Evolutionary conservation across 805 yeast genomes (phyloP), one percentile per base, ranked within the genome.

Genomic region (Ogataea salicorniae): DNA sequence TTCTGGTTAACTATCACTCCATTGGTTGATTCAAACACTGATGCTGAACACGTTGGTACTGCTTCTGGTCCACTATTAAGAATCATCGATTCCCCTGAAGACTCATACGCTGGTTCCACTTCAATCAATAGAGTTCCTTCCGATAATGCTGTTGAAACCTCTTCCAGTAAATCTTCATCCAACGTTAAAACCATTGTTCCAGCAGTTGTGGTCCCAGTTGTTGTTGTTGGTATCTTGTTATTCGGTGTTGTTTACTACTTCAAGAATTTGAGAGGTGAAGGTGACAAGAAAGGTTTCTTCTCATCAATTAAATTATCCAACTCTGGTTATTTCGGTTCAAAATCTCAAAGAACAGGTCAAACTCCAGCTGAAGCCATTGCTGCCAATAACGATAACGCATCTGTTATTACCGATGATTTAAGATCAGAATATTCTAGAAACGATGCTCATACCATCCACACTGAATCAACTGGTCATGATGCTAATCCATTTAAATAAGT

Each of bases 141-240:
- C 0, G 77, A 73, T 41, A 70, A 69, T 45, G 67, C 63, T 6
- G 46, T 48, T n/a, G 18, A 34, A 17, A 37, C 49, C n/a, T 41
- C 57, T 2, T 48, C 60, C 2, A 41, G 56, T 14, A 36, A 46
- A n/a, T 37, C 47, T 11, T 40, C 46, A 6, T 51, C 40, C 31
- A 63, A 65, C 0, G 64, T 62, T 16, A 63, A 62, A 45, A 58
- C 55, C 2, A 68, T 72, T 39, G 74, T 67, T 14, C 75, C 76
- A 44, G 74, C 75, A 14, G 75, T 72, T 14, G 66, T 72, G 20
- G 72, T 71, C 11, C 75, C 76, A 41, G 68, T 72, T 7, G 63
- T 70, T 13, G 70, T 60, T 3, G 59, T 66, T 18, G 50, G 57
- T 18, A 52, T 57, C 1, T 55, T 71, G 34, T 61, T 65, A 2